Percentiles rank a stretch among this genome's conserved stretches.
phyloP scores from a whole-genome alignment of 179 eudicot genomes.

The Beta corolliflora region DNA sequence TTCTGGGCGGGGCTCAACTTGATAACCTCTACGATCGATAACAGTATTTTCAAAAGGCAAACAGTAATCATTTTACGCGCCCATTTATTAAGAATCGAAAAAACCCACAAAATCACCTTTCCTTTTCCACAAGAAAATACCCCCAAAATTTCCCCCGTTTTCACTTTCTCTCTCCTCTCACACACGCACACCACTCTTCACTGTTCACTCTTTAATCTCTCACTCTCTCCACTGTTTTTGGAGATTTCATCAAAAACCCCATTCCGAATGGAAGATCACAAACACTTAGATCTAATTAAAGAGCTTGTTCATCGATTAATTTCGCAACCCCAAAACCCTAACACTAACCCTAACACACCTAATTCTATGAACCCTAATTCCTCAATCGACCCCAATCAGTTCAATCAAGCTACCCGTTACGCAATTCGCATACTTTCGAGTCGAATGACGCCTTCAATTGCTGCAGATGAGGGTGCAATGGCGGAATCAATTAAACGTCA shows the following conservation, averaged over 20 bases:
- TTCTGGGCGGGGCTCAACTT: too few species aligned
- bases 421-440: constrained; percentile 76
- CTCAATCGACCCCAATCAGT: constrained; percentile 26
- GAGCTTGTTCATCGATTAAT: constrained; percentile 77
- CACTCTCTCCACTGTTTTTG: not conserved
- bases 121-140: constrained; percentile 12
- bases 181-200: too few species aligned
- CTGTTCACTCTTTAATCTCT: not conserved
- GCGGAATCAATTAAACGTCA: constrained; percentile 88
- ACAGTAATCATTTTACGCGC: constrained; percentile 38
- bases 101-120: not conserved
- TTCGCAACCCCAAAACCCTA: constrained; percentile 28
- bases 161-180: constrained; percentile 4
- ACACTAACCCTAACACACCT: constrained; percentile 32
- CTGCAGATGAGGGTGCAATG: constrained; percentile 70
- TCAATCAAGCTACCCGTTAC: constrained; percentile 61
- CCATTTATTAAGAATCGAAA: constrained; percentile 7
- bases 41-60: constrained; percentile 15
- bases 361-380: constrained; percentile 47
- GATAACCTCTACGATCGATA: too few species aligned
- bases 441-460: constrained; percentile 86
- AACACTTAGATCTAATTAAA: constrained; percentile 70
- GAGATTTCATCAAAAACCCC: constrained; percentile 4
- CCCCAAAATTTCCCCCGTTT: not conserved
- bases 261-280: constrained; percentile 59